phyloP scores from a whole-genome alignment of 2,329 filamentous ascomycete genomes.

The Diaporthe aspalathi region DNA sequence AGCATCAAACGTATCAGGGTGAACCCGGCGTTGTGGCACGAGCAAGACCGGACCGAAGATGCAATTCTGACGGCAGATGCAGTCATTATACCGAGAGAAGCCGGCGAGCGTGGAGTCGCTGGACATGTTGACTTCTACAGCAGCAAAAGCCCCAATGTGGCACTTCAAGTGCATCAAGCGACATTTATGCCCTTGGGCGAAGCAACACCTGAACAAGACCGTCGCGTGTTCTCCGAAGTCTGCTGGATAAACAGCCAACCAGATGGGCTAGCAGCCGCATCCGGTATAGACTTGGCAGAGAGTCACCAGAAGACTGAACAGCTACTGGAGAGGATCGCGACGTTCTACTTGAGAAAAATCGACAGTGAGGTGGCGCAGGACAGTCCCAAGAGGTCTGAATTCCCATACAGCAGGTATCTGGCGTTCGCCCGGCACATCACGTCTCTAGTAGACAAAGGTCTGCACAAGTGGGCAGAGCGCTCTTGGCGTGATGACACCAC shows the following conservation, averaged over 20 bases:
- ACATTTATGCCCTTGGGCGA: neutral
- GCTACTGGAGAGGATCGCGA: constrained; percentile 37
- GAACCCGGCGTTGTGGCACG: neutral
- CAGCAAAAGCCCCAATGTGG: constrained; percentile 5
- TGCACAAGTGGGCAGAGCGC: neutral
- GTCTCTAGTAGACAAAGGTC: neutral
- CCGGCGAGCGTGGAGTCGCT: neutral
- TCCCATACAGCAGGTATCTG: constrained; percentile 36
- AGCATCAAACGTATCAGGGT: constrained; percentile 10
- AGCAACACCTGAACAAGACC: neutral
- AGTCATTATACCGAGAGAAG: neutral
- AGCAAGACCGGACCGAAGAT: neutral
- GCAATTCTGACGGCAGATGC: neutral
- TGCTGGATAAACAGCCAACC: constrained; percentile 14
- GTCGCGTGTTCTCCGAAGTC: constrained; percentile 4
- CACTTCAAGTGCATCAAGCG: constrained; percentile 2
- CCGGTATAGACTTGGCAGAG: neutral
- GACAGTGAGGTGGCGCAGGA: constrained; percentile 30
- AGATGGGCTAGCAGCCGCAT: neutral
- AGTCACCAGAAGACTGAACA: neutral
- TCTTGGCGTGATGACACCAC: constrained; percentile 31
- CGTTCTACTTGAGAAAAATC: constrained; percentile 38
- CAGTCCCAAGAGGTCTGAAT: constrained; percentile 1
- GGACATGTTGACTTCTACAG: neutral
- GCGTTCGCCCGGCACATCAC: constrained; percentile 36